Conservation (phyloP, 768 basidiomycete species). For the Suillus americanus region DNA sequence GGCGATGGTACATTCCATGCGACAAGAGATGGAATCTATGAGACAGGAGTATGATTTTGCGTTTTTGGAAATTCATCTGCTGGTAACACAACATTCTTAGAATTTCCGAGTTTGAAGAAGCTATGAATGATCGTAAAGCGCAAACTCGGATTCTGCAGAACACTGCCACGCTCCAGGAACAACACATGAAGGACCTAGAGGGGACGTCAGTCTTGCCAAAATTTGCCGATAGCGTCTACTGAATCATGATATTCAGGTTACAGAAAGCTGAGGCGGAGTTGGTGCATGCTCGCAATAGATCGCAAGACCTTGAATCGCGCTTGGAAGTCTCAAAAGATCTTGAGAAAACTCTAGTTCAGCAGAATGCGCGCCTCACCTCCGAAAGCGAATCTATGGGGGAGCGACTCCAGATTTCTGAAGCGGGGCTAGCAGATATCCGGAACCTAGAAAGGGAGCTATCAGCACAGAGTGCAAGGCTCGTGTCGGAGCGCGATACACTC, state of each 20-base stretch:
- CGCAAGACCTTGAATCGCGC: constrained; percentile 28
- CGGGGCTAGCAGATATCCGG: constrained; percentile 18
- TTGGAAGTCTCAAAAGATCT: constrained; percentile 22
- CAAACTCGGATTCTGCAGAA: constrained; percentile 31
- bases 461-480: constrained; percentile 15
- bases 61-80: constrained; percentile 8
- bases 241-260: constrained; percentile 10
- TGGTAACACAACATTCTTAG: constrained; percentile 18
- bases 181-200: constrained; percentile 24
- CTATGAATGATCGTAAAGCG: constrained; percentile 22
- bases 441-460: constrained; percentile 17
- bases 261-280: constrained; percentile 22
- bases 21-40: constrained; percentile 30
- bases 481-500: constrained; percentile 21
- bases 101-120: constrained; percentile 22
- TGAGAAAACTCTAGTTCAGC: constrained; percentile 25
- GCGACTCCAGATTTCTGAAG: constrained; percentile 15
- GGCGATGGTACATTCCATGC: constrained; percentile 26
- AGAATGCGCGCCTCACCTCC: constrained; percentile 24
- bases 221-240: constrained; percentile 7
- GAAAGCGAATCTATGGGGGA: constrained; percentile 24
- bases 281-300: constrained; percentile 16
- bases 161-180: constrained; percentile 31
- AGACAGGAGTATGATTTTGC: constrained; percentile 25
- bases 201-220: constrained; percentile 19